Conservation (phyloP, 495 filamentous ascomycete species). For the Hypoxylon rickii region DNA sequence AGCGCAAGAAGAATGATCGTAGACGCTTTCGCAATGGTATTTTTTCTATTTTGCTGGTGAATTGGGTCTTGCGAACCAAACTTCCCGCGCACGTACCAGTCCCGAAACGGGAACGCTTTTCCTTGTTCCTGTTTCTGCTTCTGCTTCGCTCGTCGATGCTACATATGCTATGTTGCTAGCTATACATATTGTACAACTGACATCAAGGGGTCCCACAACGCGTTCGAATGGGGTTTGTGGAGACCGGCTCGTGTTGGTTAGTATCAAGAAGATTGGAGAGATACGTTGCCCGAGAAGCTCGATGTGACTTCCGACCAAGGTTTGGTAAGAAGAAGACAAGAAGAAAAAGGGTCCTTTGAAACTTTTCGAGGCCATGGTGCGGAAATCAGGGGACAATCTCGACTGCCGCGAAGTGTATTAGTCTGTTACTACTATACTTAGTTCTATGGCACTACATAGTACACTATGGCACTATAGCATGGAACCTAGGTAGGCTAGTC, state of each 20-base stretch:
- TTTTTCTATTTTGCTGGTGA: too few species aligned
- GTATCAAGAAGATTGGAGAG: neutral
- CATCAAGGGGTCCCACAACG: conserved; percentile 33
- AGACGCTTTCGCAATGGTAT: too few species aligned
- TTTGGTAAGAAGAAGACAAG: neutral
- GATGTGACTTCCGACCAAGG: neutral
- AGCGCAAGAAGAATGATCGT: too few species aligned
- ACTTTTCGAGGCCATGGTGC: conserved; percentile 24
- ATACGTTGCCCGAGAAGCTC: neutral
- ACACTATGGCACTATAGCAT: too few species aligned
- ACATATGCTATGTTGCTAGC: too few species aligned
- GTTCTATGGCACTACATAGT: too few species aligned
- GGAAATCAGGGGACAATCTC: conserved; percentile 26
- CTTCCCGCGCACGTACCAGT: conserved; percentile 22
- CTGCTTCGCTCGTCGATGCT: conserved; percentile 24
- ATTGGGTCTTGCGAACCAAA: conserved; percentile 29
- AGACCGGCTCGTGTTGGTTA: conserved; percentile 22
- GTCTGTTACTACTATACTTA: too few species aligned
- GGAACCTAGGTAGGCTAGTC: too few species aligned
- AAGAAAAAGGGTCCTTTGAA: conserved; percentile 5
- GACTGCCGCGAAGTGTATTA: conserved; percentile 25
- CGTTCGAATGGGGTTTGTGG: conserved; percentile 26
- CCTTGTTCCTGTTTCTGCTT: too few species aligned
- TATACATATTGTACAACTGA: too few species aligned
- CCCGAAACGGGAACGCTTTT: conserved; percentile 22